Percentiles rank a stretch among this genome's conserved stretches.
Evolutionary conservation across 2,329 filamentous ascomycete genomes (phyloP).

Genomic region (Cladosporium sp.): DNA sequence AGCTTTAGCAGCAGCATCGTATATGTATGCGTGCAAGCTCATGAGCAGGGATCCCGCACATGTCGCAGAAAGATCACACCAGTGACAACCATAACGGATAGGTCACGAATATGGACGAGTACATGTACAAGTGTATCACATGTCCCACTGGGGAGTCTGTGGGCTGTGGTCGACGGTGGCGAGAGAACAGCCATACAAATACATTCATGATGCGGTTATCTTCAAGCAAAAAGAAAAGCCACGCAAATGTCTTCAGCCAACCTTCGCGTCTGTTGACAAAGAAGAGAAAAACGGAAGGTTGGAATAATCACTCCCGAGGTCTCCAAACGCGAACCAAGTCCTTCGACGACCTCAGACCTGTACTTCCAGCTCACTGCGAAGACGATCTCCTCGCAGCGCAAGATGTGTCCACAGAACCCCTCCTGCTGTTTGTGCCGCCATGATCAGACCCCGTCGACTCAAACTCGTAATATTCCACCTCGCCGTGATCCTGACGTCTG

Average conservation of each 20-base stretch:
- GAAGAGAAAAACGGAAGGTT: not conserved
- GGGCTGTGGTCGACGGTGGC: not conserved
- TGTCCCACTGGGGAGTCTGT: not conserved
- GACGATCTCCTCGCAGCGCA: not conserved
- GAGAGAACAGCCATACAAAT: not conserved
- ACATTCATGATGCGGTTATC: not conserved
- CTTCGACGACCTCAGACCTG: not conserved
- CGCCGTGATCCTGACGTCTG: not conserved
- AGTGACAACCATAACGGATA: not conserved
- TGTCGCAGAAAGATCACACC: not conserved
- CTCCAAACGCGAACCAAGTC: not conserved
- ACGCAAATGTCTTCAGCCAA: not conserved
- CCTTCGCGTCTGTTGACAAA: not conserved
- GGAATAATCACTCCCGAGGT: not conserved
- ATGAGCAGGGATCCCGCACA: no score
- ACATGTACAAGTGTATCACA: not conserved
- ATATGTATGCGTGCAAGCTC: no score
- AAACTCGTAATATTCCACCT: not conserved
- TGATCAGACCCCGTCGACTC: not conserved
- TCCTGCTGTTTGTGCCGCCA: not conserved
- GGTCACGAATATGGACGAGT: not conserved
- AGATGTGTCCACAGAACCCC: not conserved
- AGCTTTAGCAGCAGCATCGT: no score
- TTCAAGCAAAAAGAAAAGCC: not conserved
- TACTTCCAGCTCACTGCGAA: not conserved